Evolutionary conservation across 2,329 filamentous ascomycete species (phyloP), one percentile per base, ranked within the genome.

Genomic region (Claviceps digitariae): DNA sequence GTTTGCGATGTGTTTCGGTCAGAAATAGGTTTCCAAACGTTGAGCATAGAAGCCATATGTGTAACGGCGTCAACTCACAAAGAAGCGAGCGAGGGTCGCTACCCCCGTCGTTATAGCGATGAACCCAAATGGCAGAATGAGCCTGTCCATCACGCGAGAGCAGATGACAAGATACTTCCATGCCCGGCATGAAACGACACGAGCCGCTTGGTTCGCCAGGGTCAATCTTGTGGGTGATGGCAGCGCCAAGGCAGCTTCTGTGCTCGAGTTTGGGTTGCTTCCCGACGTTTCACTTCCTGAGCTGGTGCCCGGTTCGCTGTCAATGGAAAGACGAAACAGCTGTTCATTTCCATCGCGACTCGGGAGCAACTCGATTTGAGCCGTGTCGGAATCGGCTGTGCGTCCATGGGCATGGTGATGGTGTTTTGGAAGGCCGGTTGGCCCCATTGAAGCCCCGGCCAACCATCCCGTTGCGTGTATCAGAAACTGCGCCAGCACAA

Each of bases 51-150:
- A 17, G 36, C 36, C 36, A n/a, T n/a, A 9, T 38, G 17, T 38
- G 15, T 8, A 6, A 25, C 50, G 10, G 1, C 17, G 36, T 38
- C 31, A 10, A 64, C 86, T 78, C 76, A 90, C 86, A 66, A 93
- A 93, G 58, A 96, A 86, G 29, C 90, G 87, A 27, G 82, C 87
- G 63, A 86, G 90, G 0, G 88, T 83, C 31, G 87, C 77, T 38
- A 85, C 77, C 5, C 91, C 91, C 4, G 82, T 86, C 21, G 78
- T 72, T 17, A 95, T 68, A 0, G 82, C 78, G 45, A 87, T 70
- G 60, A 90, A 95, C 1, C 87, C 89, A 41, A 95, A 75, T 0
- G 88, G 76, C 36, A 96, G 70, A 56, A 94, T 84, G 2, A 84
- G 75, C 50, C 90, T 82, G 64, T 96, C 88, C 31, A 94, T 71